These are phyloP conservation scores for Dictyostelium purpureum DNA, from an alignment of 78 protist species.

Conservation along the genomic window DNA sequence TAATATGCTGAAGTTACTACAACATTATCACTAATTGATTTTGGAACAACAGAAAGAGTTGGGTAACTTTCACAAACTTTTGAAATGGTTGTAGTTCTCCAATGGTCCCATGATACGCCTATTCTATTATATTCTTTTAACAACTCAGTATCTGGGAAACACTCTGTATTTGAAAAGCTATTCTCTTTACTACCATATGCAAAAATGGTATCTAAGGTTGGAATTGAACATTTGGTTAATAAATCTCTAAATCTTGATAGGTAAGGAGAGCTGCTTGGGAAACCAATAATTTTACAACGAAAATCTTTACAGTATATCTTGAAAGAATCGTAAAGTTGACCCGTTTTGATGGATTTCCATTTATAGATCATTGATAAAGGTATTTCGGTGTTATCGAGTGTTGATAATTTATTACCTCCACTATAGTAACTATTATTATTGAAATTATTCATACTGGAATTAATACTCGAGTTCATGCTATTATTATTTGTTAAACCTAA, in stretches of 20 bases:
- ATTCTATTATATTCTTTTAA: constrained; percentile 35
- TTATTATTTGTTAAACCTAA: neutral
- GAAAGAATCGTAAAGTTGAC: constrained; percentile 29
- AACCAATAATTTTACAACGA: constrained; percentile 65
- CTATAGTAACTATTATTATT: neutral
- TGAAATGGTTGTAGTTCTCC: constrained; percentile 14
- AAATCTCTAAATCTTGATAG: constrained; percentile 2
- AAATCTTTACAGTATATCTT: constrained; percentile 75
- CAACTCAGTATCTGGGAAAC: constrained; percentile 1
- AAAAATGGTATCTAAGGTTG: constrained; percentile 14
- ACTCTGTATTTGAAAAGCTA: neutral
- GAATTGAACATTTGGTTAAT: constrained; percentile 6
- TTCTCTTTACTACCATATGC: constrained; percentile 20
- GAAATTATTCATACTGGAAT: neutral
- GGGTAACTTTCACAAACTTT: constrained; percentile 44
- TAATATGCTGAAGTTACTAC: constrained; percentile 28
- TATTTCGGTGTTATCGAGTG: constrained; percentile 55
- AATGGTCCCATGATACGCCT: constrained; percentile 71
- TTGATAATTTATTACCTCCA: constrained; percentile 16
- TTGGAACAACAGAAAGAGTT: constrained; percentile 33
- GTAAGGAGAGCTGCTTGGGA: constrained; percentile 26
- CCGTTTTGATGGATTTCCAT: constrained; percentile 58
- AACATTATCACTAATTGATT: neutral
- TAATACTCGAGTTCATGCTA: neutral
- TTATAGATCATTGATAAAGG: constrained; percentile 54